These are phyloP conservation scores for Penicillium paxilli DNA, from an alignment of 495 filamentous ascomycete species.

Conservation along the genomic window DNA sequence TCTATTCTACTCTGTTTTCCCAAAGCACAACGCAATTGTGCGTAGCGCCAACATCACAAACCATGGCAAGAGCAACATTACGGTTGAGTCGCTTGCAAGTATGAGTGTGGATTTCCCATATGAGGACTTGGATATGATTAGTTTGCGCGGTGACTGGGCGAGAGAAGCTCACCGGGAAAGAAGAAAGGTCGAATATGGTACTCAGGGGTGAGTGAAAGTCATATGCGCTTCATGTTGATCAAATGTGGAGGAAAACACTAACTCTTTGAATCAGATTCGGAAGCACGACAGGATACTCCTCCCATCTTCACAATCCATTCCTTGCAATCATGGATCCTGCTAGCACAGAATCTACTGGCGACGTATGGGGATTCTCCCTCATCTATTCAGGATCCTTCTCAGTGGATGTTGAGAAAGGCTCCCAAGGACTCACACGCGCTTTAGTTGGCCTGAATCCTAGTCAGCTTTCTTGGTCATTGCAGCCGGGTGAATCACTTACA, in stretches of 20 bases:
- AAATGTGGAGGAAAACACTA: too few relatives aligned
- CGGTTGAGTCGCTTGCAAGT: conserved; percentile 50
- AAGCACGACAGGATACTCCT: conserved; percentile 52
- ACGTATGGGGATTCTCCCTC: conserved; percentile 56
- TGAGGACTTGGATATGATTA: conserved; percentile 55
- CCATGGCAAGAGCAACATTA: conserved; percentile 43
- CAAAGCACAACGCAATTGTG: conserved; percentile 50
- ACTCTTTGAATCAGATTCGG: conserved; percentile 52
- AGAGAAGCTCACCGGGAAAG: conserved; percentile 44
- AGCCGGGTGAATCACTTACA: conserved; percentile 45
- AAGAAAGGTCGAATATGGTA: conserved; percentile 36
- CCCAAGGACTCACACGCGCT: conserved; percentile 53
- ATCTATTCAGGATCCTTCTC: conserved; percentile 55
- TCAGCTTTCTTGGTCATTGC: conserved; percentile 48
- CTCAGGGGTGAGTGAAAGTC: conserved; percentile 24
- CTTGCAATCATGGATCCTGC: conserved; percentile 48
- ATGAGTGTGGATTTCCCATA: conserved; percentile 53
- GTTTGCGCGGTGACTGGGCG: conserved; percentile 54
- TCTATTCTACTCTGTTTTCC: conserved; percentile 56
- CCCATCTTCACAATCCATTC: conserved; percentile 57
- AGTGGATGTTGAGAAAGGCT: conserved; percentile 52
- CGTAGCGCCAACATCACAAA: conserved; percentile 54
- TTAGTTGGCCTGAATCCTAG: conserved; percentile 51
- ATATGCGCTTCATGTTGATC: background rate
- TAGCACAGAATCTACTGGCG: conserved; percentile 51